Percentiles rank a stretch among this genome's conserved stretches.
Conservation (phyloP, 768 basidiomycete genomes). For the Fibroporia radiculosa region DNA sequence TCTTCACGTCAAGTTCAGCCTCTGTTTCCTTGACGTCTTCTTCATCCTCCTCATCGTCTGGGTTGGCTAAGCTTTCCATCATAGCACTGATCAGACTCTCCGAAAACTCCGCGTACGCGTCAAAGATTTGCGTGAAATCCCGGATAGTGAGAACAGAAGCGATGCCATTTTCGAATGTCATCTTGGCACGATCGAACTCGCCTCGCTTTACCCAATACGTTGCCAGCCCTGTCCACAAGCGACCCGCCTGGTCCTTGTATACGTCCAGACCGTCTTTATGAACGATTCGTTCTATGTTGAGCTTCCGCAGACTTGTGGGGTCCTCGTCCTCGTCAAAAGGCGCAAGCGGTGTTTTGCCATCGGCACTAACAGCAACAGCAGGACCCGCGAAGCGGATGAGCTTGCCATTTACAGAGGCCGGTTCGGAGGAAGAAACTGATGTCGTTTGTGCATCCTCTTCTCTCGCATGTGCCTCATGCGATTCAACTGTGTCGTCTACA, state of each 20-base stretch:
- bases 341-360: slow-evolving; percentile 37
- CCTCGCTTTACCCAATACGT: slow-evolving; percentile 98
- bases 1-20: slow-evolving; percentile 74
- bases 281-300: slow-evolving; percentile 86
- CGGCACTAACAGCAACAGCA: slow-evolving; percentile 41
- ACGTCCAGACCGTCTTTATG: slow-evolving; percentile 77
- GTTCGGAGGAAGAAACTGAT: slow-evolving; percentile 18
- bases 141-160: slow-evolving; percentile 82
- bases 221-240: slow-evolving; percentile 91
- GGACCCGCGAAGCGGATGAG: slow-evolving; percentile 70
- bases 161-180: slow-evolving; percentile 84
- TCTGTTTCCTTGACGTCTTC: slow-evolving; percentile 74
- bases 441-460: slow-evolving; percentile 27
- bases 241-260: slow-evolving; percentile 96
- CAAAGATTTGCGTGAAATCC: slow-evolving; percentile 97
- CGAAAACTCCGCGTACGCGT: slow-evolving; percentile 90
- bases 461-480: slow-evolving; percentile 44
- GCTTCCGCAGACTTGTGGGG: slow-evolving; percentile 53
- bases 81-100: slow-evolving; percentile 84
- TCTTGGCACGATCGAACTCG: slow-evolving; percentile 87
- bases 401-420: slow-evolving; percentile 47
- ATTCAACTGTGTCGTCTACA: slow-evolving; percentile 60
- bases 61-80: slow-evolving; percentile 78
- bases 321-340: slow-evolving; percentile 82
- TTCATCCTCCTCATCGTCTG: slow-evolving; percentile 72